These are phyloP conservation scores for Parietaria judaica DNA, from an alignment of 306 rosid species.

Conservation along the genomic window DNA sequence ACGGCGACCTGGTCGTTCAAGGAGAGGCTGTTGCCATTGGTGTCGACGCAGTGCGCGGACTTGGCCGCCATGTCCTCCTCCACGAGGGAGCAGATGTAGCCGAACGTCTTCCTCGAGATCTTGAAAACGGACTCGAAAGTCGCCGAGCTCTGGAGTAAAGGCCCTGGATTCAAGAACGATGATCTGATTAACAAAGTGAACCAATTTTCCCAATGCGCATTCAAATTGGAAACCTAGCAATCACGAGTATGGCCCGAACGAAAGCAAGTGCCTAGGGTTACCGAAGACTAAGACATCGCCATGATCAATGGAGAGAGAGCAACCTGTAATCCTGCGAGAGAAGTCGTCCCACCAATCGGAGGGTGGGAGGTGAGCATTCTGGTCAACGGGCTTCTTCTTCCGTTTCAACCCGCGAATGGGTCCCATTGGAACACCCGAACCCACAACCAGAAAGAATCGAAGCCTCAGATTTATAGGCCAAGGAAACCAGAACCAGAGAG, in stretches of 20 bases:
- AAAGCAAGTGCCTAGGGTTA: no score
- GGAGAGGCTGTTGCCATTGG: constrained; percentile 52
- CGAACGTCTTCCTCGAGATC: constrained; percentile 74
- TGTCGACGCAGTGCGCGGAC: constrained; percentile 35
- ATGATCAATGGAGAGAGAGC: no score
- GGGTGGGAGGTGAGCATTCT: constrained; percentile 43
- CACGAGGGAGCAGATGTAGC: constrained; percentile 76
- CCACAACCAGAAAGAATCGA: constrained; percentile 25
- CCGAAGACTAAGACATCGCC: no score
- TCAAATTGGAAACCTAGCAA: neutral
- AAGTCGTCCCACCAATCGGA: constrained; percentile 87
- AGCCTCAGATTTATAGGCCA: constrained; percentile 32
- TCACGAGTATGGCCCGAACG: no score
- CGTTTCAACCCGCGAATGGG: constrained; percentile 76
- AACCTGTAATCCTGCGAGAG: constrained; percentile 70
- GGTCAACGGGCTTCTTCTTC: constrained; percentile 57
- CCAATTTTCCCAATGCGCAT: neutral
- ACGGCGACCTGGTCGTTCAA: constrained; percentile 77
- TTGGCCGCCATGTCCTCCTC: constrained; percentile 55
- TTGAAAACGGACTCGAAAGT: constrained; percentile 73
- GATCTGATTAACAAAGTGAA: no score
- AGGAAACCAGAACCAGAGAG: neutral
- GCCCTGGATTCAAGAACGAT: constrained; percentile 35
- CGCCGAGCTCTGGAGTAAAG: constrained; percentile 38
- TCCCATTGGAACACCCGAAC: constrained; percentile 58